A percentile compares a stretch with the other conserved stretches of the same genome.
Conservation (phyloP, 495 filamentous ascomycete genomes). For the Halenospora varia region DNA sequence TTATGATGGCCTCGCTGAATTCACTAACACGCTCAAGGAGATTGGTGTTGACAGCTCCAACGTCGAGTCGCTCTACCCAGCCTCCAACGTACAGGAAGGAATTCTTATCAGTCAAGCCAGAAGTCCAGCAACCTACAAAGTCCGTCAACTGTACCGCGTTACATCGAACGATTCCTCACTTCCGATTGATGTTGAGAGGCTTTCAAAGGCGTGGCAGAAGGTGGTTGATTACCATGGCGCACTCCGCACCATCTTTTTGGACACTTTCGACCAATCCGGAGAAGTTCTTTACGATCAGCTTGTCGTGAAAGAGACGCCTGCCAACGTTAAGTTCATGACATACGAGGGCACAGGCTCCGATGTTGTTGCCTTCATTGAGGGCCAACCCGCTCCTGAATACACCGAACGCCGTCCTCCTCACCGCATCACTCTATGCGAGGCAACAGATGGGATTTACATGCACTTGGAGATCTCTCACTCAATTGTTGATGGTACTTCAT, state of each 20-base stretch:
- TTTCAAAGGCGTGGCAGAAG: background rate
- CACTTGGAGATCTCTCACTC: conserved; percentile 56
- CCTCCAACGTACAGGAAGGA: conserved; percentile 67
- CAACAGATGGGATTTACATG: conserved; percentile 34
- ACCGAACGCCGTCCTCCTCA: conserved; percentile 32
- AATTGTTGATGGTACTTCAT: conserved; percentile 38
- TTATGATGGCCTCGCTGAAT: conserved; percentile 18
- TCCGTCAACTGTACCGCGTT: background rate
- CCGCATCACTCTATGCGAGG: conserved; percentile 42
- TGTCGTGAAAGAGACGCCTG: conserved; percentile 37
- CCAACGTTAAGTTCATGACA: background rate
- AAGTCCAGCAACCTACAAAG: conserved; percentile 38
- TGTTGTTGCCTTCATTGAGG: background rate
- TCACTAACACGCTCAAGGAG: conserved; percentile 21
- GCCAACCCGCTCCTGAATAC: background rate
- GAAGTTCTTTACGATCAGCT: conserved; percentile 51
- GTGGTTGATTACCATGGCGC: background rate
- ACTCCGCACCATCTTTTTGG: conserved; percentile 21
- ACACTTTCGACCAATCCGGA: conserved; percentile 39
- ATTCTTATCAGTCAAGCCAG: conserved; percentile 50
- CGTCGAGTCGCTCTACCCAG: conserved; percentile 62
- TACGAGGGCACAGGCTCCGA: background rate
- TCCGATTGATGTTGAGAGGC: background rate
- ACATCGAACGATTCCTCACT: background rate
- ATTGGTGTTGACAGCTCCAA: conserved; percentile 29